Evolutionary conservation across 139 green algal genomes (phyloP).

Genomic region (Chlorella sp.): DNA sequence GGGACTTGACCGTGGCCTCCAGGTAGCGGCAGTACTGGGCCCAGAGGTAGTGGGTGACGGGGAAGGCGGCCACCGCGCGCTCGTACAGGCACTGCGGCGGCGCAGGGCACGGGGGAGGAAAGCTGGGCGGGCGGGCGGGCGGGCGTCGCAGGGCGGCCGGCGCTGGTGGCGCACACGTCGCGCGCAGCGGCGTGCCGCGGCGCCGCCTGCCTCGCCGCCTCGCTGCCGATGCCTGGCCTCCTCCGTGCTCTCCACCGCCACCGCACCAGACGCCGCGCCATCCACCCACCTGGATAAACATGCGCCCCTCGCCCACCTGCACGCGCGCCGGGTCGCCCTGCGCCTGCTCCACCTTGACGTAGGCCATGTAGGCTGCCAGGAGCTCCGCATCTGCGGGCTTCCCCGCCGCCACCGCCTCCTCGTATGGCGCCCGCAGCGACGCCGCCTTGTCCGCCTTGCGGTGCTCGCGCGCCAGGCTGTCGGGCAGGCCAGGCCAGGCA

Average conservation of each 20-base stretch:
- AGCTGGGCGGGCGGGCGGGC: background rate
- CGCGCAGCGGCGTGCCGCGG: background rate
- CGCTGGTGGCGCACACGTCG: too few relatives aligned
- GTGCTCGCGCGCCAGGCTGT: background rate
- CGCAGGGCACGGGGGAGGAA: background rate
- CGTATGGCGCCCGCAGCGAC: constrained; percentile 52
- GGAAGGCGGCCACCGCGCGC: constrained; percentile 79
- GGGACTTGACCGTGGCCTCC: constrained; percentile 49
- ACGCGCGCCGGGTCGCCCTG: constrained; percentile 56
- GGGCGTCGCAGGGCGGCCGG: too few relatives aligned
- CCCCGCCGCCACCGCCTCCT: constrained; percentile 50
- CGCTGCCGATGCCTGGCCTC: background rate
- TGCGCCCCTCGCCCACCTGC: constrained; percentile 29
- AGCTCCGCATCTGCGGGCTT: constrained; percentile 48
- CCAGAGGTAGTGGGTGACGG: constrained; percentile 81
- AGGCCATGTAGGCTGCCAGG: constrained; percentile 77
- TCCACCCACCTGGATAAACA: too few relatives aligned
- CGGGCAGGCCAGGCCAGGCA: background rate
- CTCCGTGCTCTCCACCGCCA: background rate
- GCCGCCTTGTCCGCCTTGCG: constrained; percentile 50
- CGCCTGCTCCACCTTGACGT: constrained; percentile 67
- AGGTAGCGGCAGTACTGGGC: constrained; percentile 76
- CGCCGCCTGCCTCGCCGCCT: background rate
- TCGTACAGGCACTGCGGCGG: constrained; percentile 67
- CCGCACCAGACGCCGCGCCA: background rate